Evolutionary conservation across 1,139 yeast species (phyloP), one percentile per base, ranked within the genome.

Genomic region (Pichia sp.): DNA sequence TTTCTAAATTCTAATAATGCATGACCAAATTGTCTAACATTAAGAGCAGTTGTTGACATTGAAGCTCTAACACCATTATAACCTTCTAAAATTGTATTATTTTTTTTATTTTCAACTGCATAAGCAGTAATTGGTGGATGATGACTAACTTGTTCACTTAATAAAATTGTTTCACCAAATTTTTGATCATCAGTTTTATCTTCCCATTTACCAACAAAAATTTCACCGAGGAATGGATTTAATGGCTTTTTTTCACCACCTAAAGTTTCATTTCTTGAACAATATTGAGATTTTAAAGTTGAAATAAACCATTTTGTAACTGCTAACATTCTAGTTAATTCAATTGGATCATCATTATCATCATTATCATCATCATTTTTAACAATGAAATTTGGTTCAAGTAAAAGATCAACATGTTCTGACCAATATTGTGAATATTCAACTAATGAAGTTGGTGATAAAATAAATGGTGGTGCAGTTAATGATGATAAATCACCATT

Each of bases 381-480:
- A 16, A 73, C 65, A 43, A 79, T 67, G 49, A 71, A 70, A 52
- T 71, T 72, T 32, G 97, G 89, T 37, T 78, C 92, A 48, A 87
- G 66, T 49, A 92, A 76, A 52, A 89, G 72, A 55, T 87, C 90
- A 16, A 92, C 89, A 61, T 86, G 92, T 64, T 89, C 96, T 41
- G 90, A 84, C 95, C 94, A 84, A 63, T 87, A 92, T 63, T 87
- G 92, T 20, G 96, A 84, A 66, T 86, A 92, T 67, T 92, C 98
- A 28, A 80, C 79, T 57, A 87, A 73, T 3, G 97, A 90, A 7
- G 86, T 83, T 26, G 96, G 90, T 9, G 96, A 87, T 51, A 92
- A 73, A 56, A 92, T 92, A 67, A 92, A 92, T n/a, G 98, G 97
- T 27, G 98, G 98, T 2, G 98, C 98, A 2, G 98, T 89, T 60